Base-by-base conservation (phyloP, 805 yeast genomes). In the Hanseniaspora taiwanica region DNA sequence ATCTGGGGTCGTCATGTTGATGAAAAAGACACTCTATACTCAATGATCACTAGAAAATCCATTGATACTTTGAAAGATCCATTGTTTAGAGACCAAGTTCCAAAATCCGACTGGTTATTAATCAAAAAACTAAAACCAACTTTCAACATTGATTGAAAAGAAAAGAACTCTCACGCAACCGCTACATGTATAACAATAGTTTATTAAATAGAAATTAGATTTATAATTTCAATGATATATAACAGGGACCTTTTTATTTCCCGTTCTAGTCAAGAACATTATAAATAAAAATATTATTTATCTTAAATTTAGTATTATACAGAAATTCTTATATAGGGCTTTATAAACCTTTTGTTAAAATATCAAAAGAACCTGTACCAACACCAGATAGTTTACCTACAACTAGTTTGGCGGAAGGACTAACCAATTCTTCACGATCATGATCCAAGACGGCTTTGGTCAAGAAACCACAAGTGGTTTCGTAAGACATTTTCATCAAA, bases 1-100 rank as follows among this genome's bases (percentile, higher is more conserved):
- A 78, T 84, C 12, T 91, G 97, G 97, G 99, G 99, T 47, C 84
- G 98, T 68, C 99, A 91, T 58, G 93, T 91, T 51, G 95, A 86
- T 61, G 99, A 91, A 64, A 68, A 75, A 44, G 99, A 91, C 62
- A 71, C 74, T 36, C 68, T 91, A 57, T 91, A 87, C 65, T 89
- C 98, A n/a, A 70, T 81, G 66, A 74, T 91, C 48, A 59, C 91
- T 10, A 78, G 98, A 70, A 82, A 71, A 62, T 82, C 95, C 27
- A 87, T 91, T 51, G 96, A 91, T 60, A 82, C 94, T n/a, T 76
- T 91, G 71, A 91, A 91, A 67, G 98, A 91, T 55, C 93, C 95
- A 33, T 96, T 97, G 3, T 91, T 91, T 77, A 76, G 99, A 64
- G 89, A 83, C 53, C 75, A 83, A 46, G 98, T 91, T 46, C 71